Base-by-base conservation (phyloP, 371 early-diverging fungal genomes). In the Synchytrium microbalum region DNA sequence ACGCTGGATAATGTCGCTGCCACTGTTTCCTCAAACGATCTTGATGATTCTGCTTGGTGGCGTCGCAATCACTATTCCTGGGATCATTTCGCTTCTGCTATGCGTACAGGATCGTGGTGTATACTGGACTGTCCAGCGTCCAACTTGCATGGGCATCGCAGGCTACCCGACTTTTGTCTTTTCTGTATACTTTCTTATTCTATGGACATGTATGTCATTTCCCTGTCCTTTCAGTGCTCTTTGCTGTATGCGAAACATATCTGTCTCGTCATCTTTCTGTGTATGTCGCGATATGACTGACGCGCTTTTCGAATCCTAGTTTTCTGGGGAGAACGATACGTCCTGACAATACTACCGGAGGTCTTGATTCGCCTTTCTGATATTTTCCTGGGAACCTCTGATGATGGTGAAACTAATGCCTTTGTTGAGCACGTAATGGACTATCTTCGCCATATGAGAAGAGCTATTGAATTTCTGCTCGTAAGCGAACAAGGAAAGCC, bases 381-480 rank as follows among this genome's bases (percentile, higher is more conserved):
- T 29, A 10, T 59, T 19, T 13, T 59, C 59, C 3, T 59, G 13
- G 59, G 59, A 5, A 59, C 59, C 32, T 8, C 28, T 8, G 59
- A 59, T 31, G 46, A 38, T 38, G 46, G 46, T 5, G 5, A 5
- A 38, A 38, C 46, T 19, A 38, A 38, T 19, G 19, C 19, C 46
- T 10, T 10, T 5, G 59, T 64, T 27, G 8, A 59, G 30, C 32
- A 46, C n/a, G 8, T 10, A 5, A 19, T 64, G 2, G 65, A 62
- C 29, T 64, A 64, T 28, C 25, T 64, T 14, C 3, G 64, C 2
- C 26, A 64, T 24, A 24, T 64, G 3, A 2, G 33, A 32, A 14
- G 30, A 25, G 61, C 61, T 19, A 16, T 64, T 28, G 25, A 8
- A 5, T 59, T 28, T 29, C 32, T 59, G 10, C 29, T 59, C 10